Percentiles rank a stretch among this genome's conserved stretches.
Evolutionary conservation across 352 stramenopile genomes (phyloP).

Genomic region (Phytopythium vexans): DNA sequence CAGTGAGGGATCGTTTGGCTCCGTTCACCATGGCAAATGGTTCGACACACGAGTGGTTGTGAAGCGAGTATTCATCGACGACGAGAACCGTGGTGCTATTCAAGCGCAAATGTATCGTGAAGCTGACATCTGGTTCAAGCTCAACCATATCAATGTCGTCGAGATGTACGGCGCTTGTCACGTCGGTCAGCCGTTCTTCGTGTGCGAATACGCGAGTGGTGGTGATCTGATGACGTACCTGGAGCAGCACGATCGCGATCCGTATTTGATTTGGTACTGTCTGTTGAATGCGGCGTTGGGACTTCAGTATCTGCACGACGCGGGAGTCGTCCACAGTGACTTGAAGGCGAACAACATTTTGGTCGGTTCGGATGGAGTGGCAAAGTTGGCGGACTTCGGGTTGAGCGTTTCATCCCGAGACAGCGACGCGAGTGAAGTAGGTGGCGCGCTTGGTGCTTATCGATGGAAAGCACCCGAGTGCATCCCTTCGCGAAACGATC

Average conservation of each 20-base stretch:
- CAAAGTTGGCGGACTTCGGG: slow-evolving; percentile 19
- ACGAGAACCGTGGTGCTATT: not conserved
- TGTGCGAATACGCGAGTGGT: slow-evolving; percentile 16
- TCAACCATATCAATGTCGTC: slow-evolving; percentile 25
- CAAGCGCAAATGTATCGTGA: slow-evolving; percentile 11
- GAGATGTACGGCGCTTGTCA: slow-evolving; percentile 28
- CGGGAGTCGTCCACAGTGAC: slow-evolving; percentile 12
- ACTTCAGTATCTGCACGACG: slow-evolving; percentile 10
- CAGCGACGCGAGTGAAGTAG: not conserved
- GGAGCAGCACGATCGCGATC: not conserved
- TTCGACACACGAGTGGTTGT: slow-evolving; percentile 11
- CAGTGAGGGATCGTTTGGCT: slow-evolving; percentile 9
- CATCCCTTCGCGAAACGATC: not conserved
- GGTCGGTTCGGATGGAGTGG: slow-evolving; percentile 1
- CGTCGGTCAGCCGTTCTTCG: slow-evolving; percentile 16
- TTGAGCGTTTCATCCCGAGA: slow-evolving; percentile 11
- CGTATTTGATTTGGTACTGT: slow-evolving; percentile 1
- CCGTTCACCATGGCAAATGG: slow-evolving; percentile 12
- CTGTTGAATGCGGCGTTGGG: slow-evolving; percentile 7
- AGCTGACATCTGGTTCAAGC: slow-evolving; percentile 17
- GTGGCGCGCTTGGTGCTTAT: not conserved
- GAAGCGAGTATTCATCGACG: slow-evolving; percentile 6
- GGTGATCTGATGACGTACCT: slow-evolving; percentile 11
- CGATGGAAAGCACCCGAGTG: slow-evolving; percentile 14
- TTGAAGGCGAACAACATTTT: slow-evolving; percentile 23